phyloP scores from a whole-genome alignment of 495 filamentous ascomycete genomes.

The Penicillium malachiteum region DNA sequence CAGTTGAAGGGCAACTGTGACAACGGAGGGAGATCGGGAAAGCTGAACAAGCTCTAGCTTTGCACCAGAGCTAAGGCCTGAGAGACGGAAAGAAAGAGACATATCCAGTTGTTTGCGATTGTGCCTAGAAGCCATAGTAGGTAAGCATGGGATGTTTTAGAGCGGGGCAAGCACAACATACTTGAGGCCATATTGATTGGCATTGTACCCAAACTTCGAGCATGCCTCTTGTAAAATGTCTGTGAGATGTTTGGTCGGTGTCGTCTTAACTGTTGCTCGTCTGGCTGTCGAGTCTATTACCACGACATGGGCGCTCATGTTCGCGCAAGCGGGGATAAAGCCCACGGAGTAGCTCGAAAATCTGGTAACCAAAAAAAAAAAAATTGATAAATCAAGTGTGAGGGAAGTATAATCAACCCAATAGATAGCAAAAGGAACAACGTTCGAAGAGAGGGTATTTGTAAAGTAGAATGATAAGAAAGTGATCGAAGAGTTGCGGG shows the following conservation, averaged over 20 bases:
- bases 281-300: conserved; percentile 76
- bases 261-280: conserved; percentile 77
- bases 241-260: conserved; percentile 71
- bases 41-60: conserved; percentile 88
- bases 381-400: neutral
- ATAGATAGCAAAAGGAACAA: neutral
- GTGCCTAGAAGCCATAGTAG: conserved; percentile 49
- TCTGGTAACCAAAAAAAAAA: too few relatives aligned
- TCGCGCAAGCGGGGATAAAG: conserved; percentile 2
- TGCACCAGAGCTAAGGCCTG: conserved; percentile 79
- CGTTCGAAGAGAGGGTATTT: neutral
- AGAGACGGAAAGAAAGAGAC: conserved; percentile 79
- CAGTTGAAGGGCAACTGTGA: conserved; percentile 82
- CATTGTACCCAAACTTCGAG: conserved; percentile 66
- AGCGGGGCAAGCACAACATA: conserved; percentile 36
- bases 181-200: conserved; percentile 81
- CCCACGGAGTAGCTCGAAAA: too few relatives aligned
- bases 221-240: conserved; percentile 88
- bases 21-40: conserved; percentile 76
- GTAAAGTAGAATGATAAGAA: conserved; percentile 19
- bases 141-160: conserved; percentile 2
- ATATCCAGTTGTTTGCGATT: conserved; percentile 83
- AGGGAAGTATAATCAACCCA: neutral
- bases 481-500: conserved; percentile 26
- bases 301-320: conserved; percentile 86